phyloP scores from a whole-genome alignment of 768 basidiomycete species.

The Psilocybe cyanescens region DNA sequence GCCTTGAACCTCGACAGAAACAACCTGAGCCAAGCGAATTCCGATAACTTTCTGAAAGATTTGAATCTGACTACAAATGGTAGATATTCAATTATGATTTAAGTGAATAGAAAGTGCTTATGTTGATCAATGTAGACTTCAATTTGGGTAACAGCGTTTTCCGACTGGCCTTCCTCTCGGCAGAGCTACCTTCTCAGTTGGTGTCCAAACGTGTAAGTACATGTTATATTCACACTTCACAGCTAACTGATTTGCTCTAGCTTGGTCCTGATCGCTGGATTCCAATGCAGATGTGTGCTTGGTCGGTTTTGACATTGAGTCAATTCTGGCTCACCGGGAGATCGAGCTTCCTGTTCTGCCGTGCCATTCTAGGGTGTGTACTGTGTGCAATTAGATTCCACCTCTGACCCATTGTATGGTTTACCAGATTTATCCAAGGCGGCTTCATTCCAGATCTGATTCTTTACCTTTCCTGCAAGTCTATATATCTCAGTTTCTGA shows the following conservation, averaged over 20 bases:
- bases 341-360: conserved; percentile 49
- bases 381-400: background rate
- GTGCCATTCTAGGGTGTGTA: conserved; percentile 46
- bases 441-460: conserved; percentile 63
- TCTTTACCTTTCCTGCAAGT: conserved; percentile 61
- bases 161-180: conserved; percentile 51
- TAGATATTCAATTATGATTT: conserved; percentile 5
- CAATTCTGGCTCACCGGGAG: conserved; percentile 65
- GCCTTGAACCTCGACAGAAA: conserved; percentile 57
- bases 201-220: conserved; percentile 58
- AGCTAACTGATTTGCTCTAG: conserved; percentile 24
- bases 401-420: background rate
- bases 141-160: conserved; percentile 61
- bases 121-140: conserved; percentile 36
- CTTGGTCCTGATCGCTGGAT: conserved; percentile 70
- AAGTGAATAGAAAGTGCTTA: background rate
- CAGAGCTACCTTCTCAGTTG: conserved; percentile 66
- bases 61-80: conserved; percentile 54
- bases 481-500: background rate
- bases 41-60: conserved; percentile 61
- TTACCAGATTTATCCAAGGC: conserved; percentile 30
- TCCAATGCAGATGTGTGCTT: conserved; percentile 58
- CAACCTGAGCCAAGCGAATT: conserved; percentile 62
- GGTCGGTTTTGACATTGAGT: conserved; percentile 52
- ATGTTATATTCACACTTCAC: background rate